These are phyloP conservation scores for Exophiala lecanii-corni DNA, from an alignment of 2,329 filamentous ascomycete genomes.

Conservation along the genomic window DNA sequence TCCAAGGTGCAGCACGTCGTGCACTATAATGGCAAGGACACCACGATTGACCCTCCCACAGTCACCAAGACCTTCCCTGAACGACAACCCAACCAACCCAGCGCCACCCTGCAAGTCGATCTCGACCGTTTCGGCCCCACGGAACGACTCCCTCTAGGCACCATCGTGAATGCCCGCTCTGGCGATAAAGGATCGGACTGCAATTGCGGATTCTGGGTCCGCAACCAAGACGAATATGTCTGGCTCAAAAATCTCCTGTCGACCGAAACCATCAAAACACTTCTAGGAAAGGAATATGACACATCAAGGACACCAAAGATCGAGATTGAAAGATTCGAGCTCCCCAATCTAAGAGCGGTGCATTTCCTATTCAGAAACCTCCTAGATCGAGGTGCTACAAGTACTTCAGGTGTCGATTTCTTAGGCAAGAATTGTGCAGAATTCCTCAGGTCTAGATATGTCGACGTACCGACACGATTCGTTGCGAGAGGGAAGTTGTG, in stretches of 20 bases:
- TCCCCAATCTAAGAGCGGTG: conserved; percentile 39
- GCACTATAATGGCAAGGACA: conserved; percentile 27
- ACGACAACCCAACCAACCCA: conserved; percentile 25
- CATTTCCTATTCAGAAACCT: conserved; percentile 39
- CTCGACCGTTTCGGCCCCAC: conserved; percentile 30
- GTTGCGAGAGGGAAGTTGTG: conserved; percentile 24
- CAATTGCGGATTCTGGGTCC: conserved; percentile 36
- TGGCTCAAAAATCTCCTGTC: conserved; percentile 29
- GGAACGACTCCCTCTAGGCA: conserved; percentile 29
- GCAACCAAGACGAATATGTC: conserved; percentile 29
- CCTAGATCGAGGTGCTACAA: conserved; percentile 35
- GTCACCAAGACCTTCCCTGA: conserved; percentile 25
- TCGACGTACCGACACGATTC: conserved; percentile 35
- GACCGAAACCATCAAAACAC: conserved; percentile 22
- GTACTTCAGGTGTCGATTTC: conserved; percentile 35
- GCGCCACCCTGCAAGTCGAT: conserved; percentile 21
- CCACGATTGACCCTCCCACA: conserved; percentile 26
- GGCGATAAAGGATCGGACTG: conserved; percentile 35
- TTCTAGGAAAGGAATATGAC: conserved; percentile 38
- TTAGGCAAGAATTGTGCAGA: conserved; percentile 39
- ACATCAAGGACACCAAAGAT: conserved; percentile 21
- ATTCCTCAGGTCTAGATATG: conserved; percentile 33
- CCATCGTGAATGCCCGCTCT: conserved; percentile 33
- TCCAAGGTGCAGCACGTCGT: conserved; percentile 29
- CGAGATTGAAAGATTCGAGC: conserved; percentile 44